Evolutionary conservation across 2,329 filamentous ascomycete genomes (phyloP).

Genomic region (Colletotrichum caudatum): DNA sequence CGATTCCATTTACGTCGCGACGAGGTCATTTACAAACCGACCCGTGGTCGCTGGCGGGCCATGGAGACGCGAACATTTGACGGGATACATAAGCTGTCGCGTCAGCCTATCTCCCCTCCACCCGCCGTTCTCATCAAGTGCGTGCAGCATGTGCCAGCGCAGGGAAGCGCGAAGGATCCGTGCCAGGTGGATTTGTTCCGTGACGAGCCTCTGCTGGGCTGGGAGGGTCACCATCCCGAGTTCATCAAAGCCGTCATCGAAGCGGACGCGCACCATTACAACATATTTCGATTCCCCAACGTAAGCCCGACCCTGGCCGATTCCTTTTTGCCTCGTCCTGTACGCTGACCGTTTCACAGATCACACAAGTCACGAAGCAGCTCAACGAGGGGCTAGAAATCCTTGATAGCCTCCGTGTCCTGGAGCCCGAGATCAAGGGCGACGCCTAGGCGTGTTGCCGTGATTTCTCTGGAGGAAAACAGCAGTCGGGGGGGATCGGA

Average conservation of each 20-base stretch:
- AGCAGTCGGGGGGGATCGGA: no score
- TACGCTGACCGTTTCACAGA: constrained; percentile 8
- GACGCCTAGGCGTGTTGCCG: no score
- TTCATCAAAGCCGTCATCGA: constrained; percentile 49
- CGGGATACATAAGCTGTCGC: constrained; percentile 9
- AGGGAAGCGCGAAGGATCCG: constrained; percentile 27
- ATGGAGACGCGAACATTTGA: constrained; percentile 30
- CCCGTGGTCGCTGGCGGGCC: constrained; percentile 42
- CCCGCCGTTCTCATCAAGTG: constrained; percentile 46
- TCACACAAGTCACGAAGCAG: constrained; percentile 7
- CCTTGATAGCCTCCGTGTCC: constrained; percentile 8
- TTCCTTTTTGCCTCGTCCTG: neutral
- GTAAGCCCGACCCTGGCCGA: neutral
- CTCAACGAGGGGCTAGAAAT: constrained; percentile 11
- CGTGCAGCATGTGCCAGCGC: constrained; percentile 30
- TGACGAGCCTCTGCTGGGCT: constrained; percentile 46
- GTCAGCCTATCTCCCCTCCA: constrained; percentile 41
- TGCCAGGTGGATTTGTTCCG: constrained; percentile 47
- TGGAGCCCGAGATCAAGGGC: neutral
- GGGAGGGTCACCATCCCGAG: constrained; percentile 46
- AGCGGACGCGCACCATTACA: constrained; percentile 47
- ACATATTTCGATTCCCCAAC: constrained; percentile 44
- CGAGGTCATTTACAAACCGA: constrained; percentile 44
- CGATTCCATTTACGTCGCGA: constrained; percentile 39
- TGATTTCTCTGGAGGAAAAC: no score